A percentile compares a stretch with the other conserved stretches of the same genome.
phyloP scores from a whole-genome alignment of 1,139 yeast species.

The Blastobotrys raffinosifermentans region DNA sequence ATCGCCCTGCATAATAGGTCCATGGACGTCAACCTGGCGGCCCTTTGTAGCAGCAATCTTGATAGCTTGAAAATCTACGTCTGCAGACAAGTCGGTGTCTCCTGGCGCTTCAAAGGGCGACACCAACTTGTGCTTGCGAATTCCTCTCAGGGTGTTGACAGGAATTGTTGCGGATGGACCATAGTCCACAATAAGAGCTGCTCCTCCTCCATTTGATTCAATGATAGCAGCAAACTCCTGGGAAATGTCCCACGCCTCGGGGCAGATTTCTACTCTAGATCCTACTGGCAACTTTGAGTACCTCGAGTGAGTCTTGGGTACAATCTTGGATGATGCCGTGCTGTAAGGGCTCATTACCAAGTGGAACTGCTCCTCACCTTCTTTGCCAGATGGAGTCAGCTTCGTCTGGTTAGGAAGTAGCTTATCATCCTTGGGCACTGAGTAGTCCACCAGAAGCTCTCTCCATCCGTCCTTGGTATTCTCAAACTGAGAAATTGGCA shows the following conservation, averaged over 20 bases:
- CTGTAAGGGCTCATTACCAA: constrained; percentile 54
- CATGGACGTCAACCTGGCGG: constrained; percentile 36
- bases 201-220: constrained; percentile 45
- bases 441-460: constrained; percentile 62
- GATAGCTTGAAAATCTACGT: constrained; percentile 70
- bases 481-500: constrained; percentile 69
- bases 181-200: constrained; percentile 71
- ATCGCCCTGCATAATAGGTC: constrained; percentile 73
- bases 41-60: constrained; percentile 33
- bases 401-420: constrained; percentile 28
- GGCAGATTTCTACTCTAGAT: constrained; percentile 65
- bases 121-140: constrained; percentile 65
- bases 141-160: constrained; percentile 65
- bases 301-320: constrained; percentile 50
- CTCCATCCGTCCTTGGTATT: constrained; percentile 59
- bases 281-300: constrained; percentile 51
- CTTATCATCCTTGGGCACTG: constrained; percentile 17
- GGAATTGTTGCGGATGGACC: constrained; percentile 63
- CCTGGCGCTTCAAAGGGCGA: constrained; percentile 77
- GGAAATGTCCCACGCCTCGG: constrained; percentile 56
- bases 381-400: constrained; percentile 22
- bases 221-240: constrained; percentile 30
- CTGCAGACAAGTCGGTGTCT: constrained; percentile 73
- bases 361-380: constrained; percentile 44
- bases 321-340: constrained; percentile 55